phyloP scores from a whole-genome alignment of 768 basidiomycete genomes.

The Panaeolus papilionaceus region DNA sequence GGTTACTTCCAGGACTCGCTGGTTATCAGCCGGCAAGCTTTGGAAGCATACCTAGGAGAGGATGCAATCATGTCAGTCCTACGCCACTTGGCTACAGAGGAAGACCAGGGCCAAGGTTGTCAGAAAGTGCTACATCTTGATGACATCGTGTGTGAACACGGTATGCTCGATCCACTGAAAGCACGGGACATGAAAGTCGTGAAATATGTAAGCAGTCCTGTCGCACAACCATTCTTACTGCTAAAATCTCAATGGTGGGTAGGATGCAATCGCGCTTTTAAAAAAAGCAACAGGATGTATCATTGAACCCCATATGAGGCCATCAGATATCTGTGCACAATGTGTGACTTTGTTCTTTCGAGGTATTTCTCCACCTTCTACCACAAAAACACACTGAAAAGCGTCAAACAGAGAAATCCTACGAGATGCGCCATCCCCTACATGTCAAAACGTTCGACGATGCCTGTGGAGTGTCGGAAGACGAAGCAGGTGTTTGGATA shows the following conservation, averaged over 20 bases:
- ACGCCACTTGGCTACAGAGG: neutral
- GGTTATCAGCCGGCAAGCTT: conserved; percentile 63
- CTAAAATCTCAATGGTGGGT: neutral
- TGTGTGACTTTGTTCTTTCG: conserved; percentile 65
- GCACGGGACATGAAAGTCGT: conserved; percentile 73
- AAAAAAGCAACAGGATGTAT: conserved; percentile 47
- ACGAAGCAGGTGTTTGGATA: conserved; percentile 66
- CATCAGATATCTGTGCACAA: conserved; percentile 60
- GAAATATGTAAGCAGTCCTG: conserved; percentile 45
- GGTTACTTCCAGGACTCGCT: conserved; percentile 48
- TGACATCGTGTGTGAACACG: conserved; percentile 69
- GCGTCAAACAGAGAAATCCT: conserved; percentile 61
- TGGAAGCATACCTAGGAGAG: conserved; percentile 61
- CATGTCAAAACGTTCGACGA: conserved; percentile 66
- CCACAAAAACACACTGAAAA: conserved; percentile 14
- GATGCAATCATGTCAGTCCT: neutral
- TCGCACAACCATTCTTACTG: neutral
- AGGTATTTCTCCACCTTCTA: conserved; percentile 45
- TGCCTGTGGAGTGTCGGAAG: conserved; percentile 48
- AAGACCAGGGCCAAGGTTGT: neutral
- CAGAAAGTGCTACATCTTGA: conserved; percentile 35
- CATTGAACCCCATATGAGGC: conserved; percentile 54
- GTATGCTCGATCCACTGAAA: conserved; percentile 63
- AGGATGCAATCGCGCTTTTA: neutral
- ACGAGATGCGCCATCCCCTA: conserved; percentile 70